These are phyloP conservation scores for Vitis hybrid DNA, from an alignment of 177 flowering plant species.

Conservation along the genomic window DNA sequence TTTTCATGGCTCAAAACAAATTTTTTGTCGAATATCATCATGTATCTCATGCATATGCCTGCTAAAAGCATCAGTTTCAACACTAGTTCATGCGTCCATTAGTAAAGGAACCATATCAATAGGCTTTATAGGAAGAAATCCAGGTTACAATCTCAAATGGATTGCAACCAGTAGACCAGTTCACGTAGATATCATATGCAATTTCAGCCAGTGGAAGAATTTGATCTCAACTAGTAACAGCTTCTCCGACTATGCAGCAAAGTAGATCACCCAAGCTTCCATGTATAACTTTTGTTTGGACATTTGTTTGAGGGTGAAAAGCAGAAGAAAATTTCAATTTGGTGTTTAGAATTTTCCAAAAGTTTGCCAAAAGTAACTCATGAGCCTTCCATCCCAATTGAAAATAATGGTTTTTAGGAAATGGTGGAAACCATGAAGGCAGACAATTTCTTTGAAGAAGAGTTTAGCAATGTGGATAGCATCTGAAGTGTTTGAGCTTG, in stretches of 20 bases:
- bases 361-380: too few species aligned
- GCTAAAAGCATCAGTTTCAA: background rate
- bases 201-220: background rate
- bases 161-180: background rate
- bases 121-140: background rate
- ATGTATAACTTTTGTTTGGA: too few species aligned
- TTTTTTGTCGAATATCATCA: background rate
- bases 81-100: background rate
- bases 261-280: too few species aligned
- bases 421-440: too few species aligned
- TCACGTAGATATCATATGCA: constrained; percentile 1
- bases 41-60: constrained; percentile 10
- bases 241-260: too few species aligned
- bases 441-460: background rate
- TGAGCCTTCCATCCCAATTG: too few species aligned
- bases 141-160: background rate
- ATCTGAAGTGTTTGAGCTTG: constrained; percentile 6
- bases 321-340: background rate
- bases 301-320: constrained; percentile 13
- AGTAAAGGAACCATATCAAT: background rate
- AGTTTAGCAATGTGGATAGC: background rate
- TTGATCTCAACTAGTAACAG: too few species aligned
- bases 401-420: too few species aligned
- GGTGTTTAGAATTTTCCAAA: too few species aligned
- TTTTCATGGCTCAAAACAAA: background rate